These are phyloP conservation scores for Penicillium pulvis DNA, from an alignment of 495 filamentous ascomycete species.

Conservation along the genomic window DNA sequence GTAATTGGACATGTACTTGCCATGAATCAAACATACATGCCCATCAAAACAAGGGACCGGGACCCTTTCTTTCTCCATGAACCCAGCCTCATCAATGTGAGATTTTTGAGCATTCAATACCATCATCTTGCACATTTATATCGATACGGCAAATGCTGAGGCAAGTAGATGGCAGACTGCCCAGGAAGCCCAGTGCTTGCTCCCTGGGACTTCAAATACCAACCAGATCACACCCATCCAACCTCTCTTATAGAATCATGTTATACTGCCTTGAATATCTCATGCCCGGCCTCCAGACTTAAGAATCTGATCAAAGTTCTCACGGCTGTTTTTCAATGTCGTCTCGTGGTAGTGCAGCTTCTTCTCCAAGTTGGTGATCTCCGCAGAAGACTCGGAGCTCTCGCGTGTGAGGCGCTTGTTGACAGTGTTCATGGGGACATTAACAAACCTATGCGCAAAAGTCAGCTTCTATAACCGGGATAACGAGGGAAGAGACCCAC, in stretches of 20 bases:
- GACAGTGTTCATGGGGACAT: conserved; percentile 68
- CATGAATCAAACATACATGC: not conserved
- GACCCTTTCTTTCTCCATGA: not conserved
- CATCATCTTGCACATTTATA: not conserved
- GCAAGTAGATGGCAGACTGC: not conserved
- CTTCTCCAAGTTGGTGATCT: conserved; percentile 80
- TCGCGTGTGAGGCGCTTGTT: conserved; percentile 77
- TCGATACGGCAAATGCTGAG: not conserved
- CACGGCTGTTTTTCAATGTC: conserved; percentile 87
- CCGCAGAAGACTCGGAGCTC: conserved; percentile 70
- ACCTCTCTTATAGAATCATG: not conserved
- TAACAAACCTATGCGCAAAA: conserved; percentile 71
- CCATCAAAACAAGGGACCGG: conserved; percentile 1
- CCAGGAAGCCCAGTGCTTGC: not conserved
- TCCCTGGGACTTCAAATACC: not conserved
- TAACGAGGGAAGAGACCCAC: conserved; percentile 52
- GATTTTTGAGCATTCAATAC: not conserved
- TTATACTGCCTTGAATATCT: conserved; percentile 10
- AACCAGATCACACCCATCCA: not conserved
- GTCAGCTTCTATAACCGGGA: not conserved
- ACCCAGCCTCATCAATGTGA: not conserved
- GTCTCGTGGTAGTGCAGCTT: conserved; percentile 92
- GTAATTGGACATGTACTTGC: not conserved
- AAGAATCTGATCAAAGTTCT: conserved; percentile 86
- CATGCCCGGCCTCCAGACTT: conserved; percentile 51